Conservation (phyloP, 169 alveolate species). For the Toxoplasma gondii region DNA sequence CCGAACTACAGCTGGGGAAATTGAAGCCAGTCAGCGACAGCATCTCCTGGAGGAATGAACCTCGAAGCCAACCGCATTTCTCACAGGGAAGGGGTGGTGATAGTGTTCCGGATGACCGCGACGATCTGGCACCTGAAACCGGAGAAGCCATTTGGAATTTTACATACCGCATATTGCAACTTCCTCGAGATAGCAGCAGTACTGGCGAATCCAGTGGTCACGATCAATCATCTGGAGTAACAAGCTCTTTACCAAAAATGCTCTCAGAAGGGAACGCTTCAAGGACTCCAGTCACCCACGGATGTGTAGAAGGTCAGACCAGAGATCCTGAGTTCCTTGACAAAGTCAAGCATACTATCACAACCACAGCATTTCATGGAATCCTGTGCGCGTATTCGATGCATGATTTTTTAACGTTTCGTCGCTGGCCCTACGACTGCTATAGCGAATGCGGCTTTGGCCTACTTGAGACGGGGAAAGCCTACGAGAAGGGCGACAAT, state of each 20-base stretch:
- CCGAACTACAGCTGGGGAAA: no score
- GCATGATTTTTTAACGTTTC: background rate
- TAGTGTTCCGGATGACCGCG: no score
- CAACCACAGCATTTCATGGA: background rate
- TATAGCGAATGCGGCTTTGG: background rate
- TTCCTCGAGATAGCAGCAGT: no score
- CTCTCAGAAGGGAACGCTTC: background rate
- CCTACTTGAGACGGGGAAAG: background rate
- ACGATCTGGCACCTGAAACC: no score
- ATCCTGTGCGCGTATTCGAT: background rate
- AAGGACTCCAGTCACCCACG: background rate
- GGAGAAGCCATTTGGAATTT: no score
- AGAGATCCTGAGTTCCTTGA: background rate
- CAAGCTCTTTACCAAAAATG: background rate
- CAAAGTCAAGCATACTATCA: background rate
- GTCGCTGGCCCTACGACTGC: conserved; percentile 6
- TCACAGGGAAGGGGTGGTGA: no score
- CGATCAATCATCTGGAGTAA: background rate
- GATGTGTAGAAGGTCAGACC: background rate
- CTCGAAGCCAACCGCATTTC: no score
- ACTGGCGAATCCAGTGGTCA: background rate
- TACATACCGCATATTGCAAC: no score
- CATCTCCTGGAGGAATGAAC: no score
- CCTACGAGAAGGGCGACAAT: background rate
- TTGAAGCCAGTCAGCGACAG: no score